Base-by-base conservation (phyloP, 768 basidiomycete genomes). In the Chlorophyllum brunneum region DNA sequence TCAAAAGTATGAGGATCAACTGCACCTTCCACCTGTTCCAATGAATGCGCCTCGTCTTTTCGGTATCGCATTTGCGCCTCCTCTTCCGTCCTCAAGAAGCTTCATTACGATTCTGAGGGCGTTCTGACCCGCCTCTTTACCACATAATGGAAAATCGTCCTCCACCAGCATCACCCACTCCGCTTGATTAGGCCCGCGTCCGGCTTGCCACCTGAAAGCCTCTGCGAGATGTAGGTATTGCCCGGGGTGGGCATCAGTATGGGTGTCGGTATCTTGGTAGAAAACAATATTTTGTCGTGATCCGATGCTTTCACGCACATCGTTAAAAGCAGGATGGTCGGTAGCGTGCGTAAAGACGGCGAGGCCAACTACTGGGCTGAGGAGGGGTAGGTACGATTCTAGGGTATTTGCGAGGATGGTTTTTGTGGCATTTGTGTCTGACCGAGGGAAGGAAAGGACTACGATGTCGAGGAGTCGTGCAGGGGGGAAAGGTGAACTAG, bases 111-210 rank as follows among this genome's bases (percentile, higher is more conserved):
- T 59, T 4, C 59, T 54, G 2, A 75, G 36, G 0, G 65, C 69
- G 6, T 62, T 43, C 65, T 66, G 68, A 20, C 71, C 70, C 16
- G 41, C 44, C 57, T 67, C 65, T 5, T 65, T 64, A 13, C 64
- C 68, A 26, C 72, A 75, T 16, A 75, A 38, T 0, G 74, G 73
- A 40, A 75, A 75, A 54, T 76, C 73, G 55, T 76, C 73, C 48
- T 74, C 74, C 24, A 71, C 61, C 10, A 75, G 60, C 68, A 74
- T 74, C 3, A 75, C 55, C 72, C 72, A 75, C 50, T 75, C 71
- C 11, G 70, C 64, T 31, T 55, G 52, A n/a, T 13, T 26, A 0
- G 53, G 29, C 4, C 54, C 51, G 34, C 51, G 60, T 37, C 61
- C 61, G 29, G 43, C 29, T 52, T 60, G 55, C 75, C 72, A 75